phyloP scores from a whole-genome alignment of 495 filamentous ascomycete genomes.

The Mytilinidion resinicola region DNA sequence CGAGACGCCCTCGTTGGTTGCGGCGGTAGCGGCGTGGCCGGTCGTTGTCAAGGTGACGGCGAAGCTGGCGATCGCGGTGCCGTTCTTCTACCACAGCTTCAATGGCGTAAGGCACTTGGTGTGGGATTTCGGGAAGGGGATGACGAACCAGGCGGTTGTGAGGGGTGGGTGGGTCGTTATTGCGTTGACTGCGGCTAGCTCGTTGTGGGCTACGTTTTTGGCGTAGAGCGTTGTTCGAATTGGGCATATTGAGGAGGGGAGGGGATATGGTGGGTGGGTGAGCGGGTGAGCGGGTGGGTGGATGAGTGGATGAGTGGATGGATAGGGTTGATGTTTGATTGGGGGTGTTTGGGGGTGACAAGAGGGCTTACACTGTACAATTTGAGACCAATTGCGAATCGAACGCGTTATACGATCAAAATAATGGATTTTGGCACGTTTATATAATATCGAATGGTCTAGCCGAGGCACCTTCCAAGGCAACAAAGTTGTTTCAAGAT shows the following conservation, averaged over 20 bases:
- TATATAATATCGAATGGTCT: no score
- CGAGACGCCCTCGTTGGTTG: slow-evolving; percentile 70
- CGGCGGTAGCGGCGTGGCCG: slow-evolving; percentile 68
- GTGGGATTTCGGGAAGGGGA: slow-evolving; percentile 70
- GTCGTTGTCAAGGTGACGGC: slow-evolving; percentile 58
- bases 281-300: no score
- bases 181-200: slow-evolving; percentile 57
- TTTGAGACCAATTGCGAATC: no score
- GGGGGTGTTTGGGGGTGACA: no score
- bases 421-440: no score
- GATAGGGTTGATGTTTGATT: no score
- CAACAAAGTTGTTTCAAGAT: no score
- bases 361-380: no score
- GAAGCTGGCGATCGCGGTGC: slow-evolving; percentile 69
- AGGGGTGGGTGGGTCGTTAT: slow-evolving; percentile 70
- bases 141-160: slow-evolving; percentile 65
- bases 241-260: neutral
- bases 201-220: slow-evolving; percentile 53
- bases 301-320: no score
- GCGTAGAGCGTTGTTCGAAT: neutral
- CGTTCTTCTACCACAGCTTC: slow-evolving; percentile 79
- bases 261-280: neutral
- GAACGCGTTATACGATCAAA: no score
- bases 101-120: slow-evolving; percentile 87
- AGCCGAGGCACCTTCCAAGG: no score